Evolutionary conservation across 495 filamentous ascomycete genomes (phyloP).

Genomic region (Neurospora intermedia): DNA sequence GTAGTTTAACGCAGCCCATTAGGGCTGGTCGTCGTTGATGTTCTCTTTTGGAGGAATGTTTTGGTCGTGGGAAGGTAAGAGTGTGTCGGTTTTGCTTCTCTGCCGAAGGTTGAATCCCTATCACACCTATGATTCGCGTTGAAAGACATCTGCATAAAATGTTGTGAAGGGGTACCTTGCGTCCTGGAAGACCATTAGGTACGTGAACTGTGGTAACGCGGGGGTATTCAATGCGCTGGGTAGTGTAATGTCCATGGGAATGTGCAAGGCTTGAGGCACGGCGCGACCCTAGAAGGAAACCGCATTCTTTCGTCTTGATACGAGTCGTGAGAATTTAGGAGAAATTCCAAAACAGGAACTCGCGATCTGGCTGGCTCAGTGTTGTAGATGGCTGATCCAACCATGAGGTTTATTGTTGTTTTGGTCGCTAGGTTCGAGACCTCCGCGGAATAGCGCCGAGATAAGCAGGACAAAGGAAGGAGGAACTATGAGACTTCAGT

Average conservation of each 20-base stretch:
- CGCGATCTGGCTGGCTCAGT: too few relatives aligned
- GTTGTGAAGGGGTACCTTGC: neutral
- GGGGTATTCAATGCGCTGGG: neutral
- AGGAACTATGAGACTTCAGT: neutral
- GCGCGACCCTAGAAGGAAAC: neutral
- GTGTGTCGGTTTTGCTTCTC: neutral
- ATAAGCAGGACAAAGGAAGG: neutral
- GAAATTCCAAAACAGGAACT: neutral
- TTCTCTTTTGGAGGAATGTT: neutral
- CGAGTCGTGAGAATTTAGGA: neutral
- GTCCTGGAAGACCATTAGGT: neutral
- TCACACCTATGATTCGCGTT: neutral
- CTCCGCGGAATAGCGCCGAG: neutral
- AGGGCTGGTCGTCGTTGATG: neutral
- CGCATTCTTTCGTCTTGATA: neutral
- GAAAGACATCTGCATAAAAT: neutral
- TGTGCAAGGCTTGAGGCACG: neutral
- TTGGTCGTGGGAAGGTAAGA: neutral
- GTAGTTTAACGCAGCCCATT: too few relatives aligned
- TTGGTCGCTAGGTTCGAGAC: neutral
- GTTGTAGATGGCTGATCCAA: neutral
- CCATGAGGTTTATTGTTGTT: neutral
- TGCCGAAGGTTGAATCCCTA: neutral
- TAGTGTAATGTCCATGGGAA: neutral
- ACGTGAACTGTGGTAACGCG: neutral